Base-by-base conservation (phyloP, 495 filamentous ascomycete species). In the Penicillium diatomitis region DNA sequence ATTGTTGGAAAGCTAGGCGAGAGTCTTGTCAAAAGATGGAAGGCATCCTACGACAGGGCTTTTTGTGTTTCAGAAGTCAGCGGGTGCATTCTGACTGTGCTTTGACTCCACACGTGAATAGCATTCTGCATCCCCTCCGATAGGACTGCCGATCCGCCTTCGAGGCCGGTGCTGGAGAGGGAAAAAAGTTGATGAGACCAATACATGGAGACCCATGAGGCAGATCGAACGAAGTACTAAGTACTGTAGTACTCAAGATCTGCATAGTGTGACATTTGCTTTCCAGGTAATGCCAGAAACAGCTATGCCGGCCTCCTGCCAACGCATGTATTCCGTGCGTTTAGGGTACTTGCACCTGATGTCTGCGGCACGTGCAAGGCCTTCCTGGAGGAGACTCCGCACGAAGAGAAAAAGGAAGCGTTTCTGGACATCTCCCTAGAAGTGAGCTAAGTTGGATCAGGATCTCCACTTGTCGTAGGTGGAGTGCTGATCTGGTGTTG, bases 401-500 rank as follows among this genome's bases (percentile, higher is more conserved):
- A 20, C 2, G 20, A 20, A 20, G 20, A 20, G 20, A 20, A 20
- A 20, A 20, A 20, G 20, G 20, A 20, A 20, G 20, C 2, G 20
- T 20, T 20, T 20, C 20, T 20, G 20, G 2, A 20, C 20, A 20
- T 20, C 20, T 20, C 2, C 20, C 20, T 20, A 20, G 20, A 0
- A 20, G 1, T 20, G 20, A 20, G 20, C 31, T 38, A 27, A 9
- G 35, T 38, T n/a, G 11, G 11, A 32, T 38, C 10, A 34, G 34
- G 38, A 38, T 32, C 44, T 41, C 31, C 49, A 50, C 45, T 20
- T 20, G 20, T 20, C 20, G 20, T 20, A 20, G 20, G 33, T 32
- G 32, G 31, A 41, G 44, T 53, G 55, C 42, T 41, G 53, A 59
- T 61, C 56, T 7, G 49, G 49, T 58, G 43, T 50, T 49, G 53